Evolutionary conservation across 208 protist genomes (phyloP).

Genomic region (Acanthamoeba royreba): DNA sequence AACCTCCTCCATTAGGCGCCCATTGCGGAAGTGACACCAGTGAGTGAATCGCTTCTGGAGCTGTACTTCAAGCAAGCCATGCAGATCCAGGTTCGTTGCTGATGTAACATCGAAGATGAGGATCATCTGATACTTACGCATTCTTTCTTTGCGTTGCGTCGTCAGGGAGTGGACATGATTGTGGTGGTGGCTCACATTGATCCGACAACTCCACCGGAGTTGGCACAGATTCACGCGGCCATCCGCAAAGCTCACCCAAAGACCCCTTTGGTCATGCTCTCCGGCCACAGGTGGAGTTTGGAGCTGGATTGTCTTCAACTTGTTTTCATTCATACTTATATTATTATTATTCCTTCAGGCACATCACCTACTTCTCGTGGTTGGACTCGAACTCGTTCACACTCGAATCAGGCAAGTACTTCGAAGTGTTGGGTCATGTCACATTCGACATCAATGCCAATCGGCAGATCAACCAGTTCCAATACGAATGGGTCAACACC

Average conservation of each 20-base stretch:
- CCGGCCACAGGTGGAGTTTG: conserved; percentile 44
- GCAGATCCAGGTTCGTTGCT: conserved; percentile 13
- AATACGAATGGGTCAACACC: conserved; percentile 17
- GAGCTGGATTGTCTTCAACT: background rate
- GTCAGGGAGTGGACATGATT: background rate
- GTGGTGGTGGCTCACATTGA: conserved; percentile 44
- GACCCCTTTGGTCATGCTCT: conserved; percentile 30
- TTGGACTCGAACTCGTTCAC: conserved; percentile 27
- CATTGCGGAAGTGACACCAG: background rate
- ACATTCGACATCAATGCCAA: conserved; percentile 15
- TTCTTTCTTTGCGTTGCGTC: background rate
- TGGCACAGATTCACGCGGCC: background rate
- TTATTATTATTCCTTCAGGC: background rate
- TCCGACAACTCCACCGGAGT: background rate
- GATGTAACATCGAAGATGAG: background rate
- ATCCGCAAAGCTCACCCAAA: background rate
- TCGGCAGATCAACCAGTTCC: background rate
- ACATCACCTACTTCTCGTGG: conserved; percentile 39
- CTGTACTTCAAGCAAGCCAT: conserved; percentile 19
- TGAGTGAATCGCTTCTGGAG: background rate
- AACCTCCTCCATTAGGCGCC: background rate
- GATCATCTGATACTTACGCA: background rate
- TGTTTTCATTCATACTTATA: background rate
- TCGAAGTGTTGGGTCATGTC: conserved; percentile 30
- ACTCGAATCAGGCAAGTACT: conserved; percentile 53